Evolutionary conservation across 1,284 basidiomycete species (phyloP).

Genomic region (Sanghuangporus baumii): DNA sequence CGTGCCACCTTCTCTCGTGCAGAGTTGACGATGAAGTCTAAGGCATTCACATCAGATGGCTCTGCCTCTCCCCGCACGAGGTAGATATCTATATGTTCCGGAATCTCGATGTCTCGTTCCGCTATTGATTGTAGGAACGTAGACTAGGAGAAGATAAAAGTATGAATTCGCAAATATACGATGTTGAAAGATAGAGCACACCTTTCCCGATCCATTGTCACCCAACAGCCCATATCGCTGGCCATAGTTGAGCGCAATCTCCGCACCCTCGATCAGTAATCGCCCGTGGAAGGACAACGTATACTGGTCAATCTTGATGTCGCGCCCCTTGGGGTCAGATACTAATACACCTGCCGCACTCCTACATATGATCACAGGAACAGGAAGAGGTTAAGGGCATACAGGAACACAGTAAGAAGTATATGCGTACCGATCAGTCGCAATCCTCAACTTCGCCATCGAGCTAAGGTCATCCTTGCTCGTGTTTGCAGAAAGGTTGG

Average conservation of each 20-base stretch:
- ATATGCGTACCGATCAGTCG: conserved; percentile 72
- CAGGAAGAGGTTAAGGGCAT: not conserved
- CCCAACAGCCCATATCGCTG: conserved; percentile 62
- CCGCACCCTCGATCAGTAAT: conserved; percentile 85
- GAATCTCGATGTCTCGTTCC: conserved; percentile 92
- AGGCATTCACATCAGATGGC: conserved; percentile 91
- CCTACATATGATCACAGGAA: conserved; percentile 35
- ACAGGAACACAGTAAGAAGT: not conserved
- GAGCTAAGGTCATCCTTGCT: conserved; percentile 69
- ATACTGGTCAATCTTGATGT: conserved; percentile 96
- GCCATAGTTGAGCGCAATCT: conserved; percentile 62
- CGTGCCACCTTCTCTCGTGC: conserved; percentile 94
- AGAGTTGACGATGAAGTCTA: conserved; percentile 94
- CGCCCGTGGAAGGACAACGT: conserved; percentile 98
- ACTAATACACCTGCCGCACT: conserved; percentile 88
- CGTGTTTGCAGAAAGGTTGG: conserved; percentile 66
- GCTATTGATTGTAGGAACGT: conserved; percentile 75
- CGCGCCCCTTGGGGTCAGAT: conserved; percentile 88
- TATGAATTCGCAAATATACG: not conserved
- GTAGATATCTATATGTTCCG: conserved; percentile 96
- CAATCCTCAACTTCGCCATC: conserved; percentile 85
- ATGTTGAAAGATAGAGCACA: conserved; percentile 25
- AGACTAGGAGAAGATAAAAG: conserved; percentile 34
- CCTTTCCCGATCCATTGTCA: conserved; percentile 65
- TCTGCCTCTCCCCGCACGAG: conserved; percentile 95